phyloP scores from a whole-genome alignment of 305 asterid species.

The Solanum aculeatissimum region DNA sequence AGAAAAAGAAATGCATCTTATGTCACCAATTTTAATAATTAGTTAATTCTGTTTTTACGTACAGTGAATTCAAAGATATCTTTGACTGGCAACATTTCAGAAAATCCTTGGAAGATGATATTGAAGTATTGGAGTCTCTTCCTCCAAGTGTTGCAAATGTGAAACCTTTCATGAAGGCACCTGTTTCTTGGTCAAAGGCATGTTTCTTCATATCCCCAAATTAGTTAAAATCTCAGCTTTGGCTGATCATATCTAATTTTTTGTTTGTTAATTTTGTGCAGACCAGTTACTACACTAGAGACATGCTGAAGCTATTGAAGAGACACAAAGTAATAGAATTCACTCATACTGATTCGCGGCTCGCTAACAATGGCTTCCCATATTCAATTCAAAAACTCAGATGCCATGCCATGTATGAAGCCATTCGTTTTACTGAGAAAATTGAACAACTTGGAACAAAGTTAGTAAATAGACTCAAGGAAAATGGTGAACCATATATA shows the following conservation, averaged over 20 bases:
- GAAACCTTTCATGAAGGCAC: conserved; percentile 7
- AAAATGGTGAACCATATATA: conserved; percentile 4
- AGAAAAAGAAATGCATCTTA: neutral
- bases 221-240: neutral
- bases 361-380: conserved; percentile 4
- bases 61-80: conserved; percentile 15
- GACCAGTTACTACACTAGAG: conserved; percentile 5
- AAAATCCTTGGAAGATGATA: conserved; percentile 5
- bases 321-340: conserved; percentile 4
- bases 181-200: conserved; percentile 18
- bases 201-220: neutral
- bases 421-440: conserved; percentile 2
- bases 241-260: neutral
- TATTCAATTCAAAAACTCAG: conserved; percentile 4
- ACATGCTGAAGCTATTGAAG: neutral
- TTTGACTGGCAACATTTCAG: conserved; percentile 12
- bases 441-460: conserved; percentile 3
- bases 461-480: conserved; percentile 2
- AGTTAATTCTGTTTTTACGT: neutral
- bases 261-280: neutral
- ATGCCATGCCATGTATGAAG: conserved; percentile 9
- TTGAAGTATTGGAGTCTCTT: conserved; percentile 6
- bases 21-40: neutral
- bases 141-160: conserved; percentile 7
- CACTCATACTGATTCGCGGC: conserved; percentile 11